Evolutionary conservation across 73 alveolate genomes (phyloP), one percentile per base, ranked within the genome.

Genomic region (Paramecium octaurelia): DNA sequence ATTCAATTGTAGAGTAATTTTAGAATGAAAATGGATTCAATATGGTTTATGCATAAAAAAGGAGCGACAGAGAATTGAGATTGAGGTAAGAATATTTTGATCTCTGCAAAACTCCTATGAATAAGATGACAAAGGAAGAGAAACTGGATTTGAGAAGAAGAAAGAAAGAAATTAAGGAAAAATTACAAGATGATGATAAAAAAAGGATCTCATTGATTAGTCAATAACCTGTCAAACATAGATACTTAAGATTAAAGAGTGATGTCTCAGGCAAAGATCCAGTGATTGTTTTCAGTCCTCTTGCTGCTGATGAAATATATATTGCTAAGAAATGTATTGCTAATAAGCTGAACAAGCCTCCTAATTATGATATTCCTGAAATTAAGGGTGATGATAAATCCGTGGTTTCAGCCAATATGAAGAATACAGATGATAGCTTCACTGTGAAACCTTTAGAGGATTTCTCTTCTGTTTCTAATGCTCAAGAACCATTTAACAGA

Each of bases 271-370:
- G 88, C 40, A 93, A 91, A 16, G 93, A 93, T 73, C 97, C 96
- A 36, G 95, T 90, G 16, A 76, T 87, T 71, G 95, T 94, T 58
- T 60, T 88, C 48, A 29, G 96, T 48, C 95, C 97, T 1, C 94
- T 96, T 91, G 94, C 97, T 24, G 94, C 91, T 50, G 97, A 94
- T 73, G 98, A 96, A 86, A 94, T 96, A 40, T 48, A 77, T n/a
- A 93, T 88, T 5, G 98, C 95, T 10, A 96, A 96, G 86, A 96
- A 86, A 46, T 94, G 97, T 94, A 76, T 86, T 2, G 57, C 91
- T 27, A 96, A 96, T 84, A 92, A 94, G 58, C 58, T 93, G 64
- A 94, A 92, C 42, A 93, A 92, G 57, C 97, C 96, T 8, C 96
- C 96, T 35, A 94, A 73, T 29, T 89, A 71, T 46, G 94, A 89